Evolutionary conservation across 2,329 filamentous ascomycete species (phyloP), one percentile per base, ranked within the genome.

Genomic region (Seiridium unicorne): DNA sequence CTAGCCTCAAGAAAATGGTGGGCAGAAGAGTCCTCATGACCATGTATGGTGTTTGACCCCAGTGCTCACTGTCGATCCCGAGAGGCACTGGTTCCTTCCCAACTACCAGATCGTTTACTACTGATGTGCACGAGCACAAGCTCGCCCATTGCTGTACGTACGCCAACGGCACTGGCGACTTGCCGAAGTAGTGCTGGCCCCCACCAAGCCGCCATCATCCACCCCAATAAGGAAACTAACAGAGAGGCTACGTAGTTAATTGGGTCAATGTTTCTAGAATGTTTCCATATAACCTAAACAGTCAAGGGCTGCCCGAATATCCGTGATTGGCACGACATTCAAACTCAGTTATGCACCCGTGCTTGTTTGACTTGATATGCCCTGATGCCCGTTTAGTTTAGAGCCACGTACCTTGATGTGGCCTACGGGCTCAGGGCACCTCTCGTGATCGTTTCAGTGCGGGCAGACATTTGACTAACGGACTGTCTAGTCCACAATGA

Each of bases 181-280:
- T 42, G 38, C 38, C 13, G 38, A 7, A 42, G 7, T 42, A 42
- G 38, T 42, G 38, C 38, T 42, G 13, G 7, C 49, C 31, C 32
- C 32, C 32, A 53, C 49, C 31, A 53, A 7, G 10, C 11, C 31
- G 10, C 34, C n/a, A 53, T 35, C 34, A 34, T 10, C 32, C 32
- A 11, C 18, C 49, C 34, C 32, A 53, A 53, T 53, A 35, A 34
- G 35, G 49, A 53, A 53, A 35, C 32, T 53, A 35, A 34, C 38
- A 32, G 34, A 35, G 49, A 36, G 35, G 18, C 18, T 26, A 26
- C 18, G 18, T n/a, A 34, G 35, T 38, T 53, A 3, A 53, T 53
- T 36, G 49, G 10, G 13, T 53, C 49, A 38, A 35, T 53, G 49
- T 53, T 53, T 53, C 49, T 38, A 53, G 49, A 53, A 53, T n/a